Conservation (phyloP, 208 protist genomes). For the Trypanosoma brucei region DNA sequence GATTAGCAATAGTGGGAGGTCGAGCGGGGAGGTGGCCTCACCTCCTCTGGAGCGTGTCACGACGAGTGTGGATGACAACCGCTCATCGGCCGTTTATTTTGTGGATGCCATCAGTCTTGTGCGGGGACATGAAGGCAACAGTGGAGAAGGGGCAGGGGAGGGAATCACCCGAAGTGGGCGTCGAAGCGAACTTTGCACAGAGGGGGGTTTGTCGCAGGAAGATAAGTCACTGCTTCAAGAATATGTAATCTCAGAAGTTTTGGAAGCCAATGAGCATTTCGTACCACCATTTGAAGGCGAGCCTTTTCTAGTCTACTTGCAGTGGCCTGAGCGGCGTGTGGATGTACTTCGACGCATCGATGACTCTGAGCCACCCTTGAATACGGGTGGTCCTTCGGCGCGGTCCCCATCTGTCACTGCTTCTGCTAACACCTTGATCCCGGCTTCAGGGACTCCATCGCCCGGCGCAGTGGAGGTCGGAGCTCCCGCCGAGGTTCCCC, state of each 20-base stretch:
- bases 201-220: slow-evolving; percentile 1
- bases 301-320: slow-evolving; percentile 51
- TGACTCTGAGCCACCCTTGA: slow-evolving; percentile 5
- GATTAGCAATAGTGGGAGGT: too few species aligned
- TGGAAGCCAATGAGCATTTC: slow-evolving; percentile 48
- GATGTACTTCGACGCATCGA: slow-evolving; percentile 50
- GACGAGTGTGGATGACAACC: not conserved
- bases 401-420: not conserved
- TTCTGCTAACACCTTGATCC: not conserved
- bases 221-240: slow-evolving; percentile 60
- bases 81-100: slow-evolving; percentile 10
- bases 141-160: slow-evolving; percentile 2
- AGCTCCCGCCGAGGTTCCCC: slow-evolving; percentile 25
- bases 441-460: slow-evolving; percentile 13
- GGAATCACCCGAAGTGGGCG: not conserved
- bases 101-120: slow-evolving; percentile 4
- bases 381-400: not conserved
- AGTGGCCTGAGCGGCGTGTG: slow-evolving; percentile 47
- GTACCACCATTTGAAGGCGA: slow-evolving; percentile 61
- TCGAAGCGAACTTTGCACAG: not conserved
- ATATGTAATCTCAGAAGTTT: slow-evolving; percentile 51
- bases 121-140: slow-evolving; percentile 2
- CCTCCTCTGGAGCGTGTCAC: not conserved
- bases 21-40: too few species aligned
- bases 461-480: slow-evolving; percentile 17